Evolutionary conservation across 1,284 basidiomycete genomes (phyloP).

Genomic region (Megacollybia platyphylla): DNA sequence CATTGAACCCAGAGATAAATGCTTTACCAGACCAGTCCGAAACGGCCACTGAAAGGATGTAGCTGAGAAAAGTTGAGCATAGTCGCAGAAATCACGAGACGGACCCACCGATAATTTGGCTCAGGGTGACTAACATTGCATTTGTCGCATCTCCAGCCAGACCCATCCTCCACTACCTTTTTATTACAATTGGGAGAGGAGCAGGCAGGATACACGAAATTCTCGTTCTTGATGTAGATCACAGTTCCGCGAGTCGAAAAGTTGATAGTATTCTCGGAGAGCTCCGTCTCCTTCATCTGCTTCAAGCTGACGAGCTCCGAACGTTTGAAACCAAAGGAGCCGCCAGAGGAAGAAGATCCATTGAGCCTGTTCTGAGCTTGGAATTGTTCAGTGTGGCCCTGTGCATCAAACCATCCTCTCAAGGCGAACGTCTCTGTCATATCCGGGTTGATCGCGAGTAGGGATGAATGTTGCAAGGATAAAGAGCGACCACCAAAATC

Average conservation of each 20-base stretch:
- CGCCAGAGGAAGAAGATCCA: constrained; percentile 17
- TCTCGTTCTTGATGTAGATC: constrained; percentile 83
- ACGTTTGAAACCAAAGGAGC: constrained; percentile 43
- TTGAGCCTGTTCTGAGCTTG: constrained; percentile 50
- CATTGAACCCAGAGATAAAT: constrained; percentile 96
- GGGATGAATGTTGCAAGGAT: constrained; percentile 39
- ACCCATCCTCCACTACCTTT: constrained; percentile 69
- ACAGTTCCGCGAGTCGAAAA: constrained; percentile 81
- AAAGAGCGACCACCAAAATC: constrained; percentile 86
- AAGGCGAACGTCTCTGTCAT: constrained; percentile 78
- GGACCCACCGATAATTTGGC: constrained; percentile 72
- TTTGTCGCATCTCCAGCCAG: constrained; percentile 88
- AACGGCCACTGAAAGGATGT: constrained; percentile 82
- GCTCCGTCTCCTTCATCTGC: constrained; percentile 73
- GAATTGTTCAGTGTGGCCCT: constrained; percentile 54
- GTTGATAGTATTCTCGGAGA: constrained; percentile 78
- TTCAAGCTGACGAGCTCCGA: constrained; percentile 64
- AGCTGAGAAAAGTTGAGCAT: constrained; percentile 33
- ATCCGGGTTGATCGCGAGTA: constrained; percentile 81
- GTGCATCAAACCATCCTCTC: constrained; percentile 85
- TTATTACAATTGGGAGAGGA: constrained; percentile 78
- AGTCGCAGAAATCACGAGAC: background rate
- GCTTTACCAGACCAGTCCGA: constrained; percentile 82
- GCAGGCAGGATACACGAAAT: constrained; percentile 87
- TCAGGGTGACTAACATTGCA: constrained; percentile 66